Evolutionary conservation across 768 basidiomycete genomes (phyloP), one percentile per base, ranked within the genome.

Genomic region (Suillus brevipes): DNA sequence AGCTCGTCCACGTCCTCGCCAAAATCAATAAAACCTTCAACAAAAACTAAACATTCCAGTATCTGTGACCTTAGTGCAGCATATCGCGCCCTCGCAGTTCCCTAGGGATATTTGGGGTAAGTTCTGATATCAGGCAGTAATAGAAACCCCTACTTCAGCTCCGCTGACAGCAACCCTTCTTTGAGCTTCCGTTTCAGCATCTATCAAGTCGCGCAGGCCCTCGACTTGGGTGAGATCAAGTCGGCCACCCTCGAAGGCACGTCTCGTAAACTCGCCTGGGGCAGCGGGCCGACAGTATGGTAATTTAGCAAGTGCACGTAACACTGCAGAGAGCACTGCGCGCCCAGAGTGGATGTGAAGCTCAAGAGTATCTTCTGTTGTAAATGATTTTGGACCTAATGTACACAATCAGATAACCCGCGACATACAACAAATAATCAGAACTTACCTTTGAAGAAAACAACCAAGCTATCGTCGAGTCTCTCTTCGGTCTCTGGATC

Each of bases 21-120:
- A 75, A 96, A 97, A 74, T 97, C 95, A 62, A 97, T 95, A 23
- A 96, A 78, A 1, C 95, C 95, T 76, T 97, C 95, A 5, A 94
- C 81, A 66, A 88, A 83, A 13, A 95, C 88, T 25, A 94, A 84
- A 59, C 89, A 90, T 36, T 84, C 80, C 28, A 97, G 84, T 20
- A 93, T 88, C 14, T 86, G 83, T 8, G 76, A 75, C 61, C 95
- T 81, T 58, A 97, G 75, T 6, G 82, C 72, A 57, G 92, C 88
- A 66, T 90, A 90, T 59, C 83, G 83, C 12, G 79, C 78, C 58
- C 85, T 80, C 37, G 85, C 82, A 20, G 78, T 73, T 43, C 95
- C 95, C 92, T 95, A 67, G n/a, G 60, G 20, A 52, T 5, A 52
- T 20, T 56, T 34, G 20, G 25, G 28, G 43, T 40, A 56, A 49